phyloP scores from a whole-genome alignment of 1,284 basidiomycete species.

The Laetiporus sulphureus region DNA sequence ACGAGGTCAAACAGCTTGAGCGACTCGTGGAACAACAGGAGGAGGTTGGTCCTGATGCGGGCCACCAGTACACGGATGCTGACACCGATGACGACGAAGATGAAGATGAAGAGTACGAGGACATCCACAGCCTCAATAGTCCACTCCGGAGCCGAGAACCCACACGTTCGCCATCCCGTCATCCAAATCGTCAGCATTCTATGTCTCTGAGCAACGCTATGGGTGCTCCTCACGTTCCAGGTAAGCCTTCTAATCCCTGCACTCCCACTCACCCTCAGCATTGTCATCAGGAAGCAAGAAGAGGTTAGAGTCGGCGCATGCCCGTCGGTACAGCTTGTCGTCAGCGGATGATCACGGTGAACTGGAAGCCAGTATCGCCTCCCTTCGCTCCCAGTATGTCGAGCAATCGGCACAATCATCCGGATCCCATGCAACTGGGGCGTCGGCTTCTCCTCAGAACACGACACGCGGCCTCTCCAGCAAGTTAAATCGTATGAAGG shows the following conservation, averaged over 20 bases:
- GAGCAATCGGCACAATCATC: conserved; percentile 11
- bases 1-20: conserved; percentile 59
- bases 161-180: conserved; percentile 21
- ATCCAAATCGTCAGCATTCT: conserved; percentile 26
- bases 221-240: no score
- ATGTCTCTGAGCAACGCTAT: conserved; percentile 27
- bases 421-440: conserved; percentile 5
- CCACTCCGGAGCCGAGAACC: conserved; percentile 16
- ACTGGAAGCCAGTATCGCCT: conserved; percentile 34
- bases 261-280: not conserved
- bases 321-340: conserved; percentile 45
- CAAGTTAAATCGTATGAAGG: conserved; percentile 42
- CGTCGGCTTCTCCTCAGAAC: conserved; percentile 20
- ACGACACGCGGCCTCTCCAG: conserved; percentile 35
- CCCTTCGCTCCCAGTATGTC: conserved; percentile 21
- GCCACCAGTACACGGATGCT: conserved; percentile 37
- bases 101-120: conserved; percentile 62
- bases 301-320: conserved; percentile 12
- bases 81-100: conserved; percentile 59
- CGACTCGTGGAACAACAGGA: conserved; percentile 64
- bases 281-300: conserved; percentile 13
- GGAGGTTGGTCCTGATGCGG: conserved; percentile 49
- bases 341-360: conserved; percentile 43
- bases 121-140: conserved; percentile 29
- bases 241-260: conserved; percentile 15